These are phyloP conservation scores for Talaromyces thailandensis DNA, from an alignment of 495 filamentous ascomycete species.

Conservation along the genomic window DNA sequence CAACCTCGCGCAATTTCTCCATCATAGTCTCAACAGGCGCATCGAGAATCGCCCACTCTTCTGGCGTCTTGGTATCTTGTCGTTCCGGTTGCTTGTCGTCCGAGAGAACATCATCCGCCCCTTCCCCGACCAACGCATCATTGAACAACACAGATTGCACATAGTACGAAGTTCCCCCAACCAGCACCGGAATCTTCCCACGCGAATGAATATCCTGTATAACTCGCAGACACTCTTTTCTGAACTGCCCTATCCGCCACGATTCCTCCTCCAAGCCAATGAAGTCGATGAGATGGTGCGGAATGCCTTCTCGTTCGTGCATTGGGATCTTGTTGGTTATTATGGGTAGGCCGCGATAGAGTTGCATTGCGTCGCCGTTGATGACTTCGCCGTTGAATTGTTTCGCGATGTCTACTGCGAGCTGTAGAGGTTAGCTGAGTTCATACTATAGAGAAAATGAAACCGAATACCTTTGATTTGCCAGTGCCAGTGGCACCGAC, in stretches of 20 bases:
- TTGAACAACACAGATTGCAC: slow-evolving; percentile 78
- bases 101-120: slow-evolving; percentile 14
- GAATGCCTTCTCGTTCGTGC: slow-evolving; percentile 69
- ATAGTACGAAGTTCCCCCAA: slow-evolving; percentile 95
- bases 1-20: slow-evolving; percentile 62
- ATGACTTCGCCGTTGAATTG: slow-evolving; percentile 89
- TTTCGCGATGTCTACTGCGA: slow-evolving; percentile 81
- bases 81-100: slow-evolving; percentile 10
- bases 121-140: slow-evolving; percentile 45
- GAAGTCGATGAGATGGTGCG: slow-evolving; percentile 80
- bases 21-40: slow-evolving; percentile 61
- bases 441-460: slow-evolving; percentile 8
- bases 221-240: slow-evolving; percentile 52
- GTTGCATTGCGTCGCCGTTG: slow-evolving; percentile 98
- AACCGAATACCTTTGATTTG: slow-evolving; percentile 79
- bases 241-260: slow-evolving; percentile 75
- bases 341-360: slow-evolving; percentile 87
- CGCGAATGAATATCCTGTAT: slow-evolving; percentile 71
- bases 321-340: slow-evolving; percentile 86
- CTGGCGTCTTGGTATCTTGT: slow-evolving; percentile 1
- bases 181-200: slow-evolving; percentile 77
- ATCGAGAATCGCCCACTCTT: slow-evolving; percentile 62
- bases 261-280: slow-evolving; percentile 64
- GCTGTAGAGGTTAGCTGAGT: slow-evolving; percentile 39
- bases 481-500: slow-evolving; percentile 93